Conservation (phyloP, 352 stramenopile genomes). For the Albugo candida region DNA sequence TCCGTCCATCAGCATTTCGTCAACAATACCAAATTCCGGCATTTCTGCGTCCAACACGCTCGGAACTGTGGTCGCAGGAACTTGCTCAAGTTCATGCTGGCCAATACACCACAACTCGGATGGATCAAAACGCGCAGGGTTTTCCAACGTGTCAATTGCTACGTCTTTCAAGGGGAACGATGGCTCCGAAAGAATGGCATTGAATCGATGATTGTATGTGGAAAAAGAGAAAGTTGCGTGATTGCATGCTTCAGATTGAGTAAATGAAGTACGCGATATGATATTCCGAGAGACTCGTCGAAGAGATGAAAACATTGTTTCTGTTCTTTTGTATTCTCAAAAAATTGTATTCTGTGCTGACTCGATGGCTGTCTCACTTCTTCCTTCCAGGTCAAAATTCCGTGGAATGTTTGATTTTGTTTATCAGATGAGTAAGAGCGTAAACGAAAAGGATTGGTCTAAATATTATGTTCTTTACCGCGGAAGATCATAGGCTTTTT, state of each 20-base stretch:
- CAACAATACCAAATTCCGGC: slow-evolving; percentile 3
- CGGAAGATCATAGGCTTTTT: not conserved
- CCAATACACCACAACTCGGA: slow-evolving; percentile 60
- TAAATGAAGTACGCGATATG: slow-evolving; percentile 4
- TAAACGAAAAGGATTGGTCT: slow-evolving; percentile 3
- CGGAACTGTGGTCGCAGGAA: slow-evolving; percentile 1
- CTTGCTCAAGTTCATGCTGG: slow-evolving; percentile 33
- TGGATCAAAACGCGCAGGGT: slow-evolving; percentile 39
- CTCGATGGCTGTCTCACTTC: too few species aligned
- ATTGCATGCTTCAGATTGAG: not conserved
- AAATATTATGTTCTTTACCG: slow-evolving; percentile 20
- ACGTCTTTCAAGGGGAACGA: slow-evolving; percentile 28
- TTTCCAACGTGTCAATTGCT: slow-evolving; percentile 18
- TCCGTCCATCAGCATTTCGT: slow-evolving; percentile 19
- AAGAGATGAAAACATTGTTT: too few species aligned
- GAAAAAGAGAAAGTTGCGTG: slow-evolving; percentile 20
- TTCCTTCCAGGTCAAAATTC: too few species aligned
- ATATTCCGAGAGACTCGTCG: not conserved
- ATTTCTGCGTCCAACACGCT: slow-evolving; percentile 1
- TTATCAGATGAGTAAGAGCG: not conserved
- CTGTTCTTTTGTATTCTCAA: too few species aligned
- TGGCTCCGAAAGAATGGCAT: slow-evolving; percentile 41
- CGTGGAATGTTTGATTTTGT: too few species aligned
- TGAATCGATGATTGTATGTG: slow-evolving; percentile 36
- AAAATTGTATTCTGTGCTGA: too few species aligned